Conservation (phyloP, 2,329 filamentous ascomycete species). For the Pseudofabraea citricarpa region DNA sequence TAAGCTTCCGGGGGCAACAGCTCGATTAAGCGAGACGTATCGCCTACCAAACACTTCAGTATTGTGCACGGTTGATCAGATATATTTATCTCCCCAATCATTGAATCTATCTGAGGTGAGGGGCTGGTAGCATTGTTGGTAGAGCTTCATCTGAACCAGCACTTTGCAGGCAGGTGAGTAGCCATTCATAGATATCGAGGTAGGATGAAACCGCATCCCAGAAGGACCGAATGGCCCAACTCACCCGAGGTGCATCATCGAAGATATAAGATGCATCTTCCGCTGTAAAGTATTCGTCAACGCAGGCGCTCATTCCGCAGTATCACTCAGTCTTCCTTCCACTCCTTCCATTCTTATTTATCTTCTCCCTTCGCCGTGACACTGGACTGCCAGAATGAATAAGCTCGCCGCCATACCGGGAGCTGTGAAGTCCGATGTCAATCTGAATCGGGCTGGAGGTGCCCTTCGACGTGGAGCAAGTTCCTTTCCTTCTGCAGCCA, state of each 20-base stretch:
- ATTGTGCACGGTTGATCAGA: background rate
- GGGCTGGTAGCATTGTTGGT: background rate
- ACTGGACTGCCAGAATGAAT: no score
- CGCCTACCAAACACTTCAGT: background rate
- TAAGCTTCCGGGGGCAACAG: background rate
- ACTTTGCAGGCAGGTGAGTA: background rate
- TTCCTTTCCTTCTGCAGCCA: slow-evolving; percentile 33
- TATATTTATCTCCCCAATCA: background rate
- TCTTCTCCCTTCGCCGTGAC: background rate
- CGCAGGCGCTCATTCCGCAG: background rate
- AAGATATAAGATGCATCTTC: background rate
- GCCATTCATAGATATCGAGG: background rate
- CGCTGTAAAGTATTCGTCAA: background rate
- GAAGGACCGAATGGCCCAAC: background rate
- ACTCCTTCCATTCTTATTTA: background rate
- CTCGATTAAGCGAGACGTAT: background rate
- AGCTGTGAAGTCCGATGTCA: background rate
- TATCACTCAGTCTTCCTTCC: background rate
- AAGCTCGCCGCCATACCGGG: no score
- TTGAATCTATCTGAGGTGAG: no score
- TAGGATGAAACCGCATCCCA: background rate
- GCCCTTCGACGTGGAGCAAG: slow-evolving; percentile 1
- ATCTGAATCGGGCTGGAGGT: slow-evolving; percentile 2
- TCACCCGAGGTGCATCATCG: background rate
- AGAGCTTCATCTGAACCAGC: background rate